A percentile compares a stretch with the other conserved stretches of the same genome.
phyloP scores from a whole-genome alignment of 441 rosid genomes.

The Biscutella laevigata region DNA sequence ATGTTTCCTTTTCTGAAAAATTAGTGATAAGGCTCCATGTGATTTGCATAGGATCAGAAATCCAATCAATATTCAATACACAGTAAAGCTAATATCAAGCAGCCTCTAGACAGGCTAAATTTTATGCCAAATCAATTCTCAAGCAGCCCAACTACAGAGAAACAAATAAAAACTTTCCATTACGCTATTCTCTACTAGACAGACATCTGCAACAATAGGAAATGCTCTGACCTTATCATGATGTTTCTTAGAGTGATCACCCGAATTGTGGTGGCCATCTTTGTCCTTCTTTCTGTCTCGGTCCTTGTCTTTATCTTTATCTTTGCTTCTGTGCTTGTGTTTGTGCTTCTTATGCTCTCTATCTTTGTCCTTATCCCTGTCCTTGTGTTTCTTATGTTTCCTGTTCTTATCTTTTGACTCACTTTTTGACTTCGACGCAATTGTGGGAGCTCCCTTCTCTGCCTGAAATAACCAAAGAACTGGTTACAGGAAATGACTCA shows the following conservation, averaged over 20 bases:
- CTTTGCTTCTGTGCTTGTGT: conserved; percentile 31
- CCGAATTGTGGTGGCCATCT: conserved; percentile 74
- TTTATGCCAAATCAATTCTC: not conserved
- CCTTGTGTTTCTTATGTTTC: conserved; percentile 50
- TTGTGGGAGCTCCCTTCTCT: conserved; percentile 45
- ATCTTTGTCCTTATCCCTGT: conserved; percentile 36
- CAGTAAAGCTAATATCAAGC: not conserved
- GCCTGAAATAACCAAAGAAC: conserved; percentile 28
- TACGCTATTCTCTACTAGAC: not conserved
- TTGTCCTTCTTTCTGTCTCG: conserved; percentile 67
- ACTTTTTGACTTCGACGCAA: conserved; percentile 37
- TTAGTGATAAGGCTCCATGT: conserved; percentile 13
- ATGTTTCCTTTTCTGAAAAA: conserved; percentile 87
- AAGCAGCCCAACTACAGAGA: conserved; percentile 5
- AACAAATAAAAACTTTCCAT: not conserved
- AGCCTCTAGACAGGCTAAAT: conserved; percentile 1
- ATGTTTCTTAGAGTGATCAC: conserved; percentile 66
- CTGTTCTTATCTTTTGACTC: conserved; percentile 50
- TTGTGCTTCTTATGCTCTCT: conserved; percentile 34
- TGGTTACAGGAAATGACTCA: not conserved
- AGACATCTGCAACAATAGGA: conserved; percentile 23
- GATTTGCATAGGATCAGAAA: conserved; percentile 3
- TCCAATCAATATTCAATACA: not conserved
- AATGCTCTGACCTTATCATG: conserved; percentile 63
- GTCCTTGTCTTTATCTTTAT: conserved; percentile 33